Conservation (phyloP, 106 monocot species). For the Amphibolis antarctica region DNA sequence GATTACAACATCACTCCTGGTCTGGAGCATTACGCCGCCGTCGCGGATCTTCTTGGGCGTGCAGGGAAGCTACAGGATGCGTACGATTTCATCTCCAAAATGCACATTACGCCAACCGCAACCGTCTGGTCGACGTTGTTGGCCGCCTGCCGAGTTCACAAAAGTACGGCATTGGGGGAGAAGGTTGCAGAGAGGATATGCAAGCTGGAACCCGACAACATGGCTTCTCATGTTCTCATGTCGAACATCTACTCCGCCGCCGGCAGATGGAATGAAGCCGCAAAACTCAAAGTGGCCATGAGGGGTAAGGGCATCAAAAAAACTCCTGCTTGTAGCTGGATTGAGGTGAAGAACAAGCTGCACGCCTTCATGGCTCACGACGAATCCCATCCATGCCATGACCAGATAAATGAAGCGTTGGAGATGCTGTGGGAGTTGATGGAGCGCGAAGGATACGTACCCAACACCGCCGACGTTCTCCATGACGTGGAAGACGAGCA, state of each 20-base stretch:
- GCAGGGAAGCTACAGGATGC: slow-evolving; percentile 68
- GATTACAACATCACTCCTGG: slow-evolving; percentile 59
- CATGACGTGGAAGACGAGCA: slow-evolving; percentile 85
- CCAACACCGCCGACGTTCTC: slow-evolving; percentile 53
- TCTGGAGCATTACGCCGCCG: slow-evolving; percentile 79
- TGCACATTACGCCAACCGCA: slow-evolving; percentile 74
- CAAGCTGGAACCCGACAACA: slow-evolving; percentile 52
- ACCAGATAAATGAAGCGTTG: slow-evolving; percentile 35
- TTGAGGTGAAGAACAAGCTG: slow-evolving; percentile 45
- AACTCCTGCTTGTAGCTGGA: slow-evolving; percentile 77
- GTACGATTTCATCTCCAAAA: slow-evolving; percentile 52
- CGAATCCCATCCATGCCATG: slow-evolving; percentile 44
- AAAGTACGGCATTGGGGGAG: slow-evolving; percentile 51
- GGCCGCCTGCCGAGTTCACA: slow-evolving; percentile 60
- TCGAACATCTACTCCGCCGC: slow-evolving; percentile 77
- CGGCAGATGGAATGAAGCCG: slow-evolving; percentile 81
- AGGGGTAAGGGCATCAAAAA: slow-evolving; percentile 52
- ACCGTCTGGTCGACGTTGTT: slow-evolving; percentile 75
- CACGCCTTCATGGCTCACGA: slow-evolving; percentile 66
- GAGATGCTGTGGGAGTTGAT: slow-evolving; percentile 43
- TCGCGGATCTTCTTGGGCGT: slow-evolving; percentile 78
- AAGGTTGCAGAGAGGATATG: slow-evolving; percentile 51
- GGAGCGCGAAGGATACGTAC: slow-evolving; percentile 53
- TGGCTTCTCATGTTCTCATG: slow-evolving; percentile 51
- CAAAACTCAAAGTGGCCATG: slow-evolving; percentile 30